These are phyloP conservation scores for Murraya koenigii DNA, from an alignment of 345 rosid species.

Conservation along the genomic window DNA sequence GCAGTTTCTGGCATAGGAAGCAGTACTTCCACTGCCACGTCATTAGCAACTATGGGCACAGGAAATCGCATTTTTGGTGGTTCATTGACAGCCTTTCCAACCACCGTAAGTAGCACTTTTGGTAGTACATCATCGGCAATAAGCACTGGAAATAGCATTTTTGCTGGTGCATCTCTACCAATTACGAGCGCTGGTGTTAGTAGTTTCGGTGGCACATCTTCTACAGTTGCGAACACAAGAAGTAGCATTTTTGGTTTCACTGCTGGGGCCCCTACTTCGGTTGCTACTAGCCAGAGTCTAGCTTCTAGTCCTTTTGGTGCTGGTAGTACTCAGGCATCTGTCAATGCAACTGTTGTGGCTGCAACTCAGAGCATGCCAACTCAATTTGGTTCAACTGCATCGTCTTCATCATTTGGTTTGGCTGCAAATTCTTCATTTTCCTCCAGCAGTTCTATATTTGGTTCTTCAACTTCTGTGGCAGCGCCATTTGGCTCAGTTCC, in stretches of 20 bases:
- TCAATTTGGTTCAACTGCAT: conserved; percentile 48
- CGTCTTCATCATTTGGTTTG: conserved; percentile 48
- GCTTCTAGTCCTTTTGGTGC: too few species aligned
- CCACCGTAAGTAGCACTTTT: conserved; percentile 27
- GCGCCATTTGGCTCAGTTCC: conserved; percentile 41
- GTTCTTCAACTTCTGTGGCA: conserved; percentile 41
- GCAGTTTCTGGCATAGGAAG: conserved; percentile 34
- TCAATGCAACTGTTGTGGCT: too few species aligned
- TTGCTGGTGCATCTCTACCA: conserved; percentile 30
- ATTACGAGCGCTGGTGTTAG: conserved; percentile 30
- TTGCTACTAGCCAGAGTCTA: too few species aligned
- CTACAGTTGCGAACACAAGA: conserved; percentile 26
- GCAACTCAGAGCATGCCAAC: too few species aligned
- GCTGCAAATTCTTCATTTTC: conserved; percentile 41
- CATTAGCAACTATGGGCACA: conserved; percentile 18
- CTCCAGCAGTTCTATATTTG: conserved; percentile 49
- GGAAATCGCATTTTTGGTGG: conserved; percentile 28
- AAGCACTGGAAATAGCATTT: conserved; percentile 30
- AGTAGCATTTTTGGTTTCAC: conserved; percentile 46
- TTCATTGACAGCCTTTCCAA: conserved; percentile 28
- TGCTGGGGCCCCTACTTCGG: conserved; percentile 44
- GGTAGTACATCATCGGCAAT: too few species aligned
- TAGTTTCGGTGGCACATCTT: conserved; percentile 40
- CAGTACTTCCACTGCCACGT: conserved; percentile 16
- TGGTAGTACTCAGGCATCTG: too few species aligned